These are phyloP conservation scores for Neurospora sp. DNA, from an alignment of 495 filamentous ascomycete species.

Conservation along the genomic window DNA sequence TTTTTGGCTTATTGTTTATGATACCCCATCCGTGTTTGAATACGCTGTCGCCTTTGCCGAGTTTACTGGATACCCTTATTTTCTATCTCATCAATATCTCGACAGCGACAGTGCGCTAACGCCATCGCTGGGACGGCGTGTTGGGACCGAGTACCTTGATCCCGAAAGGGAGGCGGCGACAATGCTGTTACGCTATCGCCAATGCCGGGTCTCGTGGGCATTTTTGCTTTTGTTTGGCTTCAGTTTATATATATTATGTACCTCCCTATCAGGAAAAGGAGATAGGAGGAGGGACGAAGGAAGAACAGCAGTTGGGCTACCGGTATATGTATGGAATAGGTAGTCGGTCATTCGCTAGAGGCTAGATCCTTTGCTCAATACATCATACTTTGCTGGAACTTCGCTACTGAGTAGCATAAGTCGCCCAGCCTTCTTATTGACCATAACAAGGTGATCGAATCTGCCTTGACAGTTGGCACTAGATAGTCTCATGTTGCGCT, in stretches of 20 bases:
- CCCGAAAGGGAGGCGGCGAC: conserved; percentile 26
- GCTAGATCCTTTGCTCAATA: neutral
- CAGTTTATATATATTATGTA: neutral
- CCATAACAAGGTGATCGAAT: too few species aligned
- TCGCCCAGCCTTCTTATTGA: too few species aligned
- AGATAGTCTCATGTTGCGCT: too few species aligned
- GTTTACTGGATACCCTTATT: conserved; percentile 6
- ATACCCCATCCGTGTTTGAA: conserved; percentile 51
- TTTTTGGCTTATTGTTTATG: conserved; percentile 23
- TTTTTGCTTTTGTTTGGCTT: conserved; percentile 11
- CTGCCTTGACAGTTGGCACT: too few species aligned
- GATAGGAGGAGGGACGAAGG: neutral
- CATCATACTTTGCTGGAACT: neutral
- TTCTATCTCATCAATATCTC: conserved; percentile 17
- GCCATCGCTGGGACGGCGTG: conserved; percentile 50
- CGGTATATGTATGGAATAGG: neutral
- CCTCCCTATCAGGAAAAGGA: neutral
- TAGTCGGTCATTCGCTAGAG: neutral
- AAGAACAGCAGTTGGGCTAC: neutral
- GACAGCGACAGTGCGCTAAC: conserved; percentile 48
- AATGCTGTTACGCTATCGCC: conserved; percentile 47
- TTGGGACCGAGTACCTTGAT: conserved; percentile 34
- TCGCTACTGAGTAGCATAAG: neutral
- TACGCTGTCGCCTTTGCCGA: conserved; percentile 32
- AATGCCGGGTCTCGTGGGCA: conserved; percentile 42